Percentiles rank a stretch among this genome's conserved stretches.
These are phyloP conservation scores for Noccaea bulbosa DNA, from an alignment of 345 rosid genomes.

Conservation along the genomic window DNA sequence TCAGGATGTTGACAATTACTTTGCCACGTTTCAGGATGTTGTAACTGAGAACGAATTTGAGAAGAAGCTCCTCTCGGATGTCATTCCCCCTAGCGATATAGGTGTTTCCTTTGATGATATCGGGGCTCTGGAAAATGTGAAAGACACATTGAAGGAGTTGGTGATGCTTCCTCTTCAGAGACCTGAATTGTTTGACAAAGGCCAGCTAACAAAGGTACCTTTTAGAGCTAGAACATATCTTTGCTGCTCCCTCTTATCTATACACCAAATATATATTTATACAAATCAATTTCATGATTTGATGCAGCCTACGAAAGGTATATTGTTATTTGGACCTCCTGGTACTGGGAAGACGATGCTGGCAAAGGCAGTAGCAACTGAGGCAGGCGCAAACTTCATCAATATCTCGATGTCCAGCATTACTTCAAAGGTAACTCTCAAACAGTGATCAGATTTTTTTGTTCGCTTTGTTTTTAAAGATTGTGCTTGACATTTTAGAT, in stretches of 20 bases:
- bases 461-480: not conserved
- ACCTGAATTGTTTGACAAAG: conserved; percentile 97
- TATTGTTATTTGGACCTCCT: conserved; percentile 97
- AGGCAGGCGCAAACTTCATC: conserved; percentile 97
- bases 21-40: conserved; percentile 69
- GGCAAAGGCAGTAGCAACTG: conserved; percentile 99
- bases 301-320: conserved; percentile 95
- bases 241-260: conserved; percentile 16
- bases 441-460: not conserved
- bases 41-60: conserved; percentile 97
- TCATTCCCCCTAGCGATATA: conserved; percentile 93
- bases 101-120: conserved; percentile 97
- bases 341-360: conserved; percentile 99
- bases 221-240: not conserved
- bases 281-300: conserved; percentile 1
- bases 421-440: conserved; percentile 81
- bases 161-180: conserved; percentile 99
- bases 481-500: conserved; percentile 16
- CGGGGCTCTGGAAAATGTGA: conserved; percentile 96
- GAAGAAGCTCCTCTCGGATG: conserved; percentile 95
- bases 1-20: not conserved
- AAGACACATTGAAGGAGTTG: conserved; percentile 97
- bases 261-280: not conserved
- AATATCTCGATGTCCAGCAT: conserved; percentile 99
- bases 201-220: conserved; percentile 92